Percentiles rank a stretch among this genome's conserved stretches.
Evolutionary conservation across 768 basidiomycete genomes (phyloP).

Genomic region (Termitomyces sp.): DNA sequence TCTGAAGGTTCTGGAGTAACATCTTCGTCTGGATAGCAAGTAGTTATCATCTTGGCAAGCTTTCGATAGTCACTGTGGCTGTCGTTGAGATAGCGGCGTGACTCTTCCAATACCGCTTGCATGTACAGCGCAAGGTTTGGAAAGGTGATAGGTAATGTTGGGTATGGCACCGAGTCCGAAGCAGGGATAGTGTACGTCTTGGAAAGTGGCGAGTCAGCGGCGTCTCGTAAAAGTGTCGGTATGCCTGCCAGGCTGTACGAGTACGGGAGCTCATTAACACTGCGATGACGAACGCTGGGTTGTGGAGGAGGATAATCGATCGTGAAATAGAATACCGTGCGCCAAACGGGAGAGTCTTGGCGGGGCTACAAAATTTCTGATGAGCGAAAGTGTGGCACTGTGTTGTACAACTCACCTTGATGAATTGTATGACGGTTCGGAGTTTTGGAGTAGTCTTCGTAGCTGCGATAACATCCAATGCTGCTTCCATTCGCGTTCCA

Average conservation of each 20-base stretch:
- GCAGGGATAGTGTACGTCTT: slow-evolving; percentile 72
- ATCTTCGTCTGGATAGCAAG: slow-evolving; percentile 54
- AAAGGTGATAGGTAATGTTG: slow-evolving; percentile 69
- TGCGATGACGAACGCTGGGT: slow-evolving; percentile 34
- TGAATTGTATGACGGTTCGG: slow-evolving; percentile 75
- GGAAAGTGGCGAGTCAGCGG: slow-evolving; percentile 56
- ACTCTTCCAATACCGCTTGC: slow-evolving; percentile 65
- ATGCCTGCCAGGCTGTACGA: slow-evolving; percentile 61
- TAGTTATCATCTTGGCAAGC: slow-evolving; percentile 65
- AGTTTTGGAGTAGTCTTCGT: slow-evolving; percentile 55
- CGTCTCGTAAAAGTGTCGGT: slow-evolving; percentile 61
- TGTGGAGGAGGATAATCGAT: slow-evolving; percentile 64
- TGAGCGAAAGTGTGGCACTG: not conserved
- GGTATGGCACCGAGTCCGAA: slow-evolving; percentile 55
- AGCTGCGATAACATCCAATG: slow-evolving; percentile 59
- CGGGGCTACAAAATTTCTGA: slow-evolving; percentile 45
- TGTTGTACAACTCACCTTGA: slow-evolving; percentile 48
- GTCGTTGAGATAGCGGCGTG: slow-evolving; percentile 57
- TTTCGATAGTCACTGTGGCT: slow-evolving; percentile 58
- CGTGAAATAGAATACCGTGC: slow-evolving; percentile 73
- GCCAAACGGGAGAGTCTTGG: slow-evolving; percentile 59
- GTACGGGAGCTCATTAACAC: slow-evolving; percentile 67
- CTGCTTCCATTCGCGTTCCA: slow-evolving; percentile 66
- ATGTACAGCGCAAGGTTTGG: slow-evolving; percentile 76
- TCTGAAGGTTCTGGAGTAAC: slow-evolving; percentile 24